These are phyloP conservation scores for Cladophialophora exuberans DNA, from an alignment of 2,329 filamentous ascomycete genomes.

Conservation along the genomic window DNA sequence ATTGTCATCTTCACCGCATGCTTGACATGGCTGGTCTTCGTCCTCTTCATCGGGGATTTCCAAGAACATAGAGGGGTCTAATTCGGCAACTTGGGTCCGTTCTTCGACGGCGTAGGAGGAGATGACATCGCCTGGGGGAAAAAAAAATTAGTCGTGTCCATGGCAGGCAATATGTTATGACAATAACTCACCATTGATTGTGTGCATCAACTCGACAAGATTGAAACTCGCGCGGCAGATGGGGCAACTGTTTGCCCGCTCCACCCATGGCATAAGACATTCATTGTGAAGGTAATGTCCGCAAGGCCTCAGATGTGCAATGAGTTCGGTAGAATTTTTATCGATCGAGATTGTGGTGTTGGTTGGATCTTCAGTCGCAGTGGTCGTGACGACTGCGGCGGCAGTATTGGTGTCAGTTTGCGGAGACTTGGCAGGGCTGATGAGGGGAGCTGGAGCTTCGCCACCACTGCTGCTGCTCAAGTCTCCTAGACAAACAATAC, in stretches of 20 bases:
- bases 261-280: constrained; percentile 91
- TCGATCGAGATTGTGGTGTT: constrained; percentile 30
- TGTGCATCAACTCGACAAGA: constrained; percentile 79
- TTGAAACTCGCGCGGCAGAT: constrained; percentile 95
- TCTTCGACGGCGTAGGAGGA: constrained; percentile 61
- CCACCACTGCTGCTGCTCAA: constrained; percentile 62
- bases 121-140: constrained; percentile 53
- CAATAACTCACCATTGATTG: constrained; percentile 70
- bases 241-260: constrained; percentile 95
- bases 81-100: constrained; percentile 76
- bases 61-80: constrained; percentile 76
- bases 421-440: constrained; percentile 46
- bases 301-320: constrained; percentile 72
- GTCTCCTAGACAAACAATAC: constrained; percentile 73
- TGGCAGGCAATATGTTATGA: background rate
- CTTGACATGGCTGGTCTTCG: constrained; percentile 73
- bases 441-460: constrained; percentile 50
- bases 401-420: constrained; percentile 23
- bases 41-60: constrained; percentile 70
- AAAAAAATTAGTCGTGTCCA: constrained; percentile 15
- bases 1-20: constrained; percentile 80
- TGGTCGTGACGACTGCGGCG: constrained; percentile 36
- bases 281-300: constrained; percentile 91
- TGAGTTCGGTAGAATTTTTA: constrained; percentile 41
- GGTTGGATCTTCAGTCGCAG: constrained; percentile 37